Base-by-base conservation (phyloP, 2,329 filamentous ascomycete genomes). In the Fusarium vanettenii region DNA sequence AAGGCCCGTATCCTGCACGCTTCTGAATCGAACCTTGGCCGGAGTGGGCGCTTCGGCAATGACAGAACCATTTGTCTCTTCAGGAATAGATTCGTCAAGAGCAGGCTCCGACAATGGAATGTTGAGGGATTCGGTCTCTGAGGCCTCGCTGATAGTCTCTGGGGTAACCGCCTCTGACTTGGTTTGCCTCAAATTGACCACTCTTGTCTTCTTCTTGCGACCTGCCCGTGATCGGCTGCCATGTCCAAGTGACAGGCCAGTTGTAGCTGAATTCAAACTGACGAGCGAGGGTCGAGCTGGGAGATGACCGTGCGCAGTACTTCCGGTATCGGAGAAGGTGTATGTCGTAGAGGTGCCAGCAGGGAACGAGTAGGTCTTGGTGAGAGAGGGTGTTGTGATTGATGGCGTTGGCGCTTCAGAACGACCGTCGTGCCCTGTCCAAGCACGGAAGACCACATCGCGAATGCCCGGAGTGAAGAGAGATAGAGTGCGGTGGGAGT, bases 401-500 rank as follows among this genome's bases (percentile, higher is more conserved):
- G 85, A 81, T 10, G 88, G 86, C 10, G 84, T 87, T 81, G 88
- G 80, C 66, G 86, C 80, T 68, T 97, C 94, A 50, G 87, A 87
- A 67, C 91, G 88, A 71, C 98, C 95, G 60, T 90, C 88, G 39
- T 92, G 91, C 45, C 93, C 93, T 18, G 96, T 94, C 94, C 95
- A 98, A 35, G 96, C 97, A 69, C 97, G 91, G 82, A 97, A 98
- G 29, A 98, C 93, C 5, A 94, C 94, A 82, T 98, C 95, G 62
- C 91, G 88, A 68, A 98, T 96, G n/a, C 93, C 91, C 0, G 96
- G 95, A 1, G 96, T 98, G 81, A 97, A 97, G 0, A 98, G 87
- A 6, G 95, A 97, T 37, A 98, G 85, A 0, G 97, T 98, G 57
- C 94, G 92, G 78, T 98, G 95, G 3, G 95, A 97, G 79, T 97